phyloP scores from a whole-genome alignment of 2,329 filamentous ascomycete species.

The Fusarium chaquense region DNA sequence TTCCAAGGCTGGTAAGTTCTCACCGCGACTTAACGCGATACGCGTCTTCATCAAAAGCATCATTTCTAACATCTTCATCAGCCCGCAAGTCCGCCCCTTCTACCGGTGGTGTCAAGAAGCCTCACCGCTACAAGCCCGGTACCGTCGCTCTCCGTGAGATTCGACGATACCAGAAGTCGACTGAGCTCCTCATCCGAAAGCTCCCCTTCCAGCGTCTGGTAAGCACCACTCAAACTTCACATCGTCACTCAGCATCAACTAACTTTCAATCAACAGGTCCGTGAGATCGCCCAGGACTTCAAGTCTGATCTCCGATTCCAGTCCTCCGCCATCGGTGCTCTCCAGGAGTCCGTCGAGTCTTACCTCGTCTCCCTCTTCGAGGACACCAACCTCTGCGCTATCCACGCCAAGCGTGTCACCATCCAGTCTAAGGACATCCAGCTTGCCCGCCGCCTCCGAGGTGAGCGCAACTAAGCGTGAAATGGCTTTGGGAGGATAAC shows the following conservation, averaged over 20 bases:
- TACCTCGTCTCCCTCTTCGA: conserved; percentile 99
- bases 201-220: conserved; percentile 96
- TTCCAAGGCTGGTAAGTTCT: conserved; percentile 81
- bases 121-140: conserved; percentile 89
- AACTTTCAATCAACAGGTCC: conserved; percentile 65
- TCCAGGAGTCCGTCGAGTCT: conserved; percentile 98
- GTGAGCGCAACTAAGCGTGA: conserved; percentile 82
- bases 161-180: conserved; percentile 97
- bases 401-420: conserved; percentile 99
- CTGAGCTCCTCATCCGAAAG: conserved; percentile 95
- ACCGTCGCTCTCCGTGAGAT: conserved; percentile 99
- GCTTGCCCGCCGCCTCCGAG: conserved; percentile 92
- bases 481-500: conserved; percentile 51
- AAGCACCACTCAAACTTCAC: conserved; percentile 49
- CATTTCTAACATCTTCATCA: conserved; percentile 30
- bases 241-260: not conserved
- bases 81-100: conserved; percentile 96
- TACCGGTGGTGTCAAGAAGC: conserved; percentile 97
- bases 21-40: conserved; percentile 26
- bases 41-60: conserved; percentile 17
- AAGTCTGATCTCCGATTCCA: conserved; percentile 98
- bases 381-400: conserved; percentile 98
- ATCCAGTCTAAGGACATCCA: conserved; percentile 99
- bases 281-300: conserved; percentile 96
- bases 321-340: conserved; percentile 94